phyloP scores from a whole-genome alignment of 164 flowering plant genomes.

The Nymphaea colorata region DNA sequence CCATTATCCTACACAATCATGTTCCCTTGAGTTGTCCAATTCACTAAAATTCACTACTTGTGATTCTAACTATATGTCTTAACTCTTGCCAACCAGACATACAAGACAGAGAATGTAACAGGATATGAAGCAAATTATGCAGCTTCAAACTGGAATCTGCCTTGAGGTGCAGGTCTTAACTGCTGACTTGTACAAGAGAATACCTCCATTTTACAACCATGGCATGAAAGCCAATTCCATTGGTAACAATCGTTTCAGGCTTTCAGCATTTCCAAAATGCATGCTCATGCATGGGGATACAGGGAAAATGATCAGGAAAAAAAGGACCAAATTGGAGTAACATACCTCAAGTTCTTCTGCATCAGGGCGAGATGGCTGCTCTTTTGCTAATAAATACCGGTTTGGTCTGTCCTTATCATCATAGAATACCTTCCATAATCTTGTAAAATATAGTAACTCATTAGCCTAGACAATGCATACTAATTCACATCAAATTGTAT shows the following conservation, averaged over 20 bases:
- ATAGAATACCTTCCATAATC: slow-evolving; percentile 90
- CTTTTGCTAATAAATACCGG: slow-evolving; percentile 82
- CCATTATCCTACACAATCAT: too few relatives aligned
- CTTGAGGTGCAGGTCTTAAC: background rate
- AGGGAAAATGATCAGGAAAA: background rate
- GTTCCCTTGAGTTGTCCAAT: too few relatives aligned
- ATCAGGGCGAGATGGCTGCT: slow-evolving; percentile 68
- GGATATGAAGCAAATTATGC: background rate
- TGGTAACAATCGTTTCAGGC: background rate
- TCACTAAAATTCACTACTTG: too few relatives aligned
- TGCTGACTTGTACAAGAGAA: too few relatives aligned
- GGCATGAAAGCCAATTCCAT: background rate
- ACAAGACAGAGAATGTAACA: background rate
- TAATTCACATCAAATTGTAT: background rate
- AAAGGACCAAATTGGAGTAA: slow-evolving; percentile 1
- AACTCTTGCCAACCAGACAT: too few relatives aligned
- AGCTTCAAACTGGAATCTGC: background rate
- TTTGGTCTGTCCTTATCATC: slow-evolving; percentile 85
- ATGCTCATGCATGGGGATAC: background rate
- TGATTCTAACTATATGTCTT: too few relatives aligned
- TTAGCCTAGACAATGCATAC: background rate
- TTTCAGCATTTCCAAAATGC: background rate
- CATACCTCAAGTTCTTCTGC: slow-evolving; percentile 84
- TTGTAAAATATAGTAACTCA: slow-evolving; percentile 11
- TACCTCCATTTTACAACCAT: too few relatives aligned